Conservation (phyloP, 2,329 filamentous ascomycete species). For the Allantophomopsis lycopodina region DNA sequence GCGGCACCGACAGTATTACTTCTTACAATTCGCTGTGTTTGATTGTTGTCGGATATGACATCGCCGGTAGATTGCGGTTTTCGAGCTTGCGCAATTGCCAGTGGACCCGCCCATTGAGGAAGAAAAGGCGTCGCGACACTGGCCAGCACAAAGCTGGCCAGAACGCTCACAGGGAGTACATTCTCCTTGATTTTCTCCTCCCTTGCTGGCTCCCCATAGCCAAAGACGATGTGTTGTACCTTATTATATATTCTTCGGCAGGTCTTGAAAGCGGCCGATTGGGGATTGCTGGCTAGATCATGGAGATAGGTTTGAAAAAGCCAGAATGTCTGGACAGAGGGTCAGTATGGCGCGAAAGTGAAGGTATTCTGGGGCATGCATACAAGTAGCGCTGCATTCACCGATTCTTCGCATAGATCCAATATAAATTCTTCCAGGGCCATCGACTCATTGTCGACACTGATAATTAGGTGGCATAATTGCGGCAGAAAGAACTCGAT, state of each 20-base stretch:
- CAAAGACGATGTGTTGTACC: slow-evolving; percentile 79
- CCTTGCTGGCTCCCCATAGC: slow-evolving; percentile 52
- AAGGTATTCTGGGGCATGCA: slow-evolving; percentile 17
- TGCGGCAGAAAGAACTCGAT: slow-evolving; percentile 87
- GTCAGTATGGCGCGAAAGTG: background rate
- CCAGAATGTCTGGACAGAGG: slow-evolving; percentile 61
- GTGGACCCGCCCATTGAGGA: slow-evolving; percentile 64
- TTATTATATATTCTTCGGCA: slow-evolving; percentile 79
- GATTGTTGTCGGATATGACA: slow-evolving; percentile 41
- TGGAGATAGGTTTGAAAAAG: slow-evolving; percentile 79
- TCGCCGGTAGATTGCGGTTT: slow-evolving; percentile 54
- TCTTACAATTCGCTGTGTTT: slow-evolving; percentile 41
- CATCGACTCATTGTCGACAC: slow-evolving; percentile 84
- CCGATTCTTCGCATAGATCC: slow-evolving; percentile 77
- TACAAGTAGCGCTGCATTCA: slow-evolving; percentile 72
- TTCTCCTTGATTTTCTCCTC: slow-evolving; percentile 74
- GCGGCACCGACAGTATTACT: slow-evolving; percentile 55
- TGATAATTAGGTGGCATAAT: slow-evolving; percentile 78
- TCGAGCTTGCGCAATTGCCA: slow-evolving; percentile 70
- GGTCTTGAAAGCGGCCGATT: slow-evolving; percentile 66
- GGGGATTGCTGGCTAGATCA: slow-evolving; percentile 62
- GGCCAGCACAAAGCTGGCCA: slow-evolving; percentile 68
- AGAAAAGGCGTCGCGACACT: slow-evolving; percentile 63
- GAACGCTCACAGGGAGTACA: slow-evolving; percentile 63
- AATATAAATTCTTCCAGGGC: slow-evolving; percentile 78